Conservation (phyloP, 805 yeast species). For the Wickerhamiella hasegawae region DNA sequence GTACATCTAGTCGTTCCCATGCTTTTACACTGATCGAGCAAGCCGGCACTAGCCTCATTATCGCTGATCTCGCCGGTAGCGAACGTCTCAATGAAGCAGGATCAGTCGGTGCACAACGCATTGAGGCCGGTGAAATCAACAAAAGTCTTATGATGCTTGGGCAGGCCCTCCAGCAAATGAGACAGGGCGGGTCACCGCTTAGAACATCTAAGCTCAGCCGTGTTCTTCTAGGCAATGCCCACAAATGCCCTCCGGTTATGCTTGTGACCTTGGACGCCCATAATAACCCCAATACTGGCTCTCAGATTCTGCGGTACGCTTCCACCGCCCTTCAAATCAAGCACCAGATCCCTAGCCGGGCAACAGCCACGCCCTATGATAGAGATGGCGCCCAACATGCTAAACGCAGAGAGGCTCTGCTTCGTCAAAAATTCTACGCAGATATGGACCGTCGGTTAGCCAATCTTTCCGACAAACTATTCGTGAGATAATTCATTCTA, state of each 20-base stretch:
- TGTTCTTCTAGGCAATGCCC: conserved; percentile 29
- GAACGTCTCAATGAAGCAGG: conserved; percentile 33
- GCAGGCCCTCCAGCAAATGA: conserved; percentile 29
- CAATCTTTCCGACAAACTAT: background rate
- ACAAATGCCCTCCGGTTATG: conserved; percentile 14
- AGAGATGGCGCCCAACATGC: too few species aligned
- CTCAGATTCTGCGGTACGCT: conserved; percentile 20
- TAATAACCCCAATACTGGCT: conserved; percentile 24
- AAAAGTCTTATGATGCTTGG: conserved; percentile 35
- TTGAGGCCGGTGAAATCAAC: conserved; percentile 35
- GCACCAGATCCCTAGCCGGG: background rate
- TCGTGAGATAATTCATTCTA: too few species aligned
- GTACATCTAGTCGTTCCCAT: conserved; percentile 34
- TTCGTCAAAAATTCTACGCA: conserved; percentile 2
- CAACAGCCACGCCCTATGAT: too few species aligned
- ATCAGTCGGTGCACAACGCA: conserved; percentile 29
- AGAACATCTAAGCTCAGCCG: conserved; percentile 33
- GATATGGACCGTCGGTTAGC: conserved; percentile 5
- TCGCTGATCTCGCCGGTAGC: conserved; percentile 39
- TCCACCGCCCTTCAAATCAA: conserved; percentile 17
- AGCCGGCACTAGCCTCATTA: conserved; percentile 23
- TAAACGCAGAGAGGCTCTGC: too few species aligned
- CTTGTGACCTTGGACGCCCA: conserved; percentile 27
- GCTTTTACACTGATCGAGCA: conserved; percentile 32
- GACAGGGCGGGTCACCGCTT: conserved; percentile 21